phyloP scores from a whole-genome alignment of 2,329 filamentous ascomycete species.

The Boeremia lycopersici region DNA sequence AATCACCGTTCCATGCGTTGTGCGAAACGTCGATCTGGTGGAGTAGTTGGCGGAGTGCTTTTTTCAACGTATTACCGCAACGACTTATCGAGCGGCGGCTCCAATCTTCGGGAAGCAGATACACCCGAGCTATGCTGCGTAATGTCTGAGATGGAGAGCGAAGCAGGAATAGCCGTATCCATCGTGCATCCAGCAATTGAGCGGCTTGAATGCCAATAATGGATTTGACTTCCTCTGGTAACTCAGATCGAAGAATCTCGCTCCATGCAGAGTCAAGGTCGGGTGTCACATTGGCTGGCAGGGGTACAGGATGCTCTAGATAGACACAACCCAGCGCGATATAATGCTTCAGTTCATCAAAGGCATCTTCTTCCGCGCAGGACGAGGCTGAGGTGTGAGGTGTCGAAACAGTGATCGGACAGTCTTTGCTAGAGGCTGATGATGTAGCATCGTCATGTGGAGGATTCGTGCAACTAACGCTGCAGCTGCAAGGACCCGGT shows the following conservation, averaged over 20 bases:
- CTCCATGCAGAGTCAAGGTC: conserved; percentile 25
- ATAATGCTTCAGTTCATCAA: conserved; percentile 35
- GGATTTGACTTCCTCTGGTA: conserved; percentile 29
- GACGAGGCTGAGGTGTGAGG: conserved; percentile 19
- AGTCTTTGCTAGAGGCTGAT: not conserved
- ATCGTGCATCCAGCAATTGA: conserved; percentile 41
- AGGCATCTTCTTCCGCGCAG: conserved; percentile 3
- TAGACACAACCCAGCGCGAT: conserved; percentile 46
- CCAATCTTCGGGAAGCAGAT: conserved; percentile 70
- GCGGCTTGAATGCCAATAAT: conserved; percentile 33
- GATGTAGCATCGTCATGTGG: not conserved
- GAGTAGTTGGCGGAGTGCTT: conserved; percentile 58
- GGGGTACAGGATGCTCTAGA: conserved; percentile 9
- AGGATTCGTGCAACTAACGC: not conserved
- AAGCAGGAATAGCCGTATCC: conserved; percentile 42
- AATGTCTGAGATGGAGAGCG: not conserved
- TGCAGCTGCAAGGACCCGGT: not conserved
- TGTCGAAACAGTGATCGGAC: conserved; percentile 14
- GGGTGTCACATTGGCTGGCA: not conserved
- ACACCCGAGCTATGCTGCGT: conserved; percentile 57
- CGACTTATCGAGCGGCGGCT: conserved; percentile 61
- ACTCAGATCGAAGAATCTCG: conserved; percentile 27
- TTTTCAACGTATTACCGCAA: conserved; percentile 52
- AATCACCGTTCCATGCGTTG: conserved; percentile 60
- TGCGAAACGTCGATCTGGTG: conserved; percentile 61